Evolutionary conservation across 306 rosid genomes (phyloP).

Genomic region (Vigna trinervia): DNA sequence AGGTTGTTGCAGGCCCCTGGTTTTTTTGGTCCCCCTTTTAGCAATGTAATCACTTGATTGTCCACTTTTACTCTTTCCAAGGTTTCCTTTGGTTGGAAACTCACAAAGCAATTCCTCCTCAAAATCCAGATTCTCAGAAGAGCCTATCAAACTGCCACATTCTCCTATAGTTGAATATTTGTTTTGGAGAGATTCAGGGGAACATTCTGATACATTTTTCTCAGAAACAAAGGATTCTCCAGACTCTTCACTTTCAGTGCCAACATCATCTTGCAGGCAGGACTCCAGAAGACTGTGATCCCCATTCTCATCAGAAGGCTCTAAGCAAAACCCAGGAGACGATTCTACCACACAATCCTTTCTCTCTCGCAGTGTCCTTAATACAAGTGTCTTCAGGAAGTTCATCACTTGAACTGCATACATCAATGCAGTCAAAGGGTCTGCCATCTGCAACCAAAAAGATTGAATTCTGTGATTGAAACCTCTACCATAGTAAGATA

Average conservation of each 20-base stretch:
- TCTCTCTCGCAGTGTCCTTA: constrained; percentile 67
- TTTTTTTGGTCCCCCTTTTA: constrained; percentile 51
- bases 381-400: constrained; percentile 71
- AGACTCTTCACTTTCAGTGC: constrained; percentile 51
- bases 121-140: constrained; percentile 48
- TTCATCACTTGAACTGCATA: constrained; percentile 94
- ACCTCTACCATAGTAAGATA: constrained; percentile 17
- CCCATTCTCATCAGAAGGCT: constrained; percentile 71
- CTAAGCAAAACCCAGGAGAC: constrained; percentile 42
- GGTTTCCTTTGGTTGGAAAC: constrained; percentile 50
- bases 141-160: constrained; percentile 49
- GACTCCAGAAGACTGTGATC: constrained; percentile 57
- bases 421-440: constrained; percentile 90
- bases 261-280: constrained; percentile 47
- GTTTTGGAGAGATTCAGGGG: constrained; percentile 38
- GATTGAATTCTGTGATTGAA: constrained; percentile 1
- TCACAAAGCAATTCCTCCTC: constrained; percentile 44
- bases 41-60: constrained; percentile 55
- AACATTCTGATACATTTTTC: constrained; percentile 48
- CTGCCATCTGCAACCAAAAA: constrained; percentile 77
- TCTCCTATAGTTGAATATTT: constrained; percentile 47
- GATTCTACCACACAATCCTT: constrained; percentile 57
- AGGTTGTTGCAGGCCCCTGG: constrained; percentile 49
- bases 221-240: constrained; percentile 46
- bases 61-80: constrained; percentile 52